Conservation (phyloP, 768 basidiomycete genomes). For the Rhizopogon vesiculosus region DNA sequence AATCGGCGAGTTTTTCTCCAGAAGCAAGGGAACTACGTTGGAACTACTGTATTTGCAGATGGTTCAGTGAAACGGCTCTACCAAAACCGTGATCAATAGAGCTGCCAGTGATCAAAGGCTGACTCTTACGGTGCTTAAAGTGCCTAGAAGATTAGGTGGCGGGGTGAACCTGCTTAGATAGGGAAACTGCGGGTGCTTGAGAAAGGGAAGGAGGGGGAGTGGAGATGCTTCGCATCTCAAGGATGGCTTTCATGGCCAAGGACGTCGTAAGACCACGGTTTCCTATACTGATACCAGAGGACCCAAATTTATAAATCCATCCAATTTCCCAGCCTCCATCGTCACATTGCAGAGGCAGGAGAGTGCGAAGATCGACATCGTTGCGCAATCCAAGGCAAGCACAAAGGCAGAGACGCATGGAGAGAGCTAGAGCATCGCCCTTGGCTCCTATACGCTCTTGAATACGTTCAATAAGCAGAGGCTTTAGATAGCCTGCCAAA, state of each 20-base stretch:
- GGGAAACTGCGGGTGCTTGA: neutral
- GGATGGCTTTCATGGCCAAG: constrained; percentile 47
- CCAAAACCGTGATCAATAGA: neutral
- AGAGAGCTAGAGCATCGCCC: constrained; percentile 51
- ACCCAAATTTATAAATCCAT: constrained; percentile 54
- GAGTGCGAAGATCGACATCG: constrained; percentile 38
- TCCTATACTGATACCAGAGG: constrained; percentile 42
- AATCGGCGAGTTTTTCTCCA: neutral
- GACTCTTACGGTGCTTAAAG: neutral
- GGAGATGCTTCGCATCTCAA: constrained; percentile 4
- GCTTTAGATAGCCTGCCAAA: constrained; percentile 32
- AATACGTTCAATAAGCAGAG: constrained; percentile 40
- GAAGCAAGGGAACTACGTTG: neutral
- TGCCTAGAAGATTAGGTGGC: neutral
- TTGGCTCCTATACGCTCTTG: constrained; percentile 45
- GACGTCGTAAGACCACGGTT: constrained; percentile 55
- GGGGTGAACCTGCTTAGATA: neutral
- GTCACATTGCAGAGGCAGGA: constrained; percentile 44
- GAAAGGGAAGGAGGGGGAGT: neutral
- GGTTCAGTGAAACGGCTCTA: neutral
- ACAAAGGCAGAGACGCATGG: constrained; percentile 50
- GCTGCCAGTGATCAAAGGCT: neutral
- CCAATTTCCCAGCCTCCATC: constrained; percentile 55
- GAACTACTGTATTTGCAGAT: neutral
- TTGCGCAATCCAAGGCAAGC: constrained; percentile 35